These are phyloP conservation scores for Jamesozyma hellenica DNA, from an alignment of 805 yeast species.

Conservation along the genomic window DNA sequence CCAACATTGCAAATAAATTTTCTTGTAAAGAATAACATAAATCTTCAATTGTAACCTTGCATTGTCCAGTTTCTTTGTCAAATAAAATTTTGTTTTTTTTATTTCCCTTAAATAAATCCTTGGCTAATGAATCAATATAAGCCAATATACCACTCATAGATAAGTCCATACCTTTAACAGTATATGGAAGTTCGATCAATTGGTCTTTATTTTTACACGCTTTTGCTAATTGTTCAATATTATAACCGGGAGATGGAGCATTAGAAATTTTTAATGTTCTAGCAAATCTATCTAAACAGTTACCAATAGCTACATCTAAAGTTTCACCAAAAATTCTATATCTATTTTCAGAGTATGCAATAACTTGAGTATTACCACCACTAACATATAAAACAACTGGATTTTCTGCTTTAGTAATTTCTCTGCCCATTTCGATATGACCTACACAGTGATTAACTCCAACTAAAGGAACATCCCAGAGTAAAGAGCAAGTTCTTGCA, in stretches of 20 bases:
- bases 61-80: slow-evolving; percentile 33
- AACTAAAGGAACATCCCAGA: slow-evolving; percentile 77
- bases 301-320: slow-evolving; percentile 93
- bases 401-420: slow-evolving; percentile 93
- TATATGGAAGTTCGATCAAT: slow-evolving; percentile 76
- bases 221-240: slow-evolving; percentile 89
- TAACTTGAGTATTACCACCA: slow-evolving; percentile 97
- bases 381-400: slow-evolving; percentile 96
- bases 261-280: slow-evolving; percentile 80
- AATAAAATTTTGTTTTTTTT: slow-evolving; percentile 33
- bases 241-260: slow-evolving; percentile 95
- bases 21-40: slow-evolving; percentile 90
- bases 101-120: slow-evolving; percentile 45
- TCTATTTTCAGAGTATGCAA: slow-evolving; percentile 88
- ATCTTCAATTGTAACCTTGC: slow-evolving; percentile 66
- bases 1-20: slow-evolving; percentile 87
- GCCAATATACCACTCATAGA: slow-evolving; percentile 95
- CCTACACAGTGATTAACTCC: slow-evolving; percentile 98
- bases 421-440: slow-evolving; percentile 98
- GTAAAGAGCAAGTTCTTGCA: slow-evolving; percentile 71
- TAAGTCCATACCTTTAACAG: slow-evolving; percentile 97
- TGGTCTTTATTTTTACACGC: slow-evolving; percentile 37
- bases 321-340: slow-evolving; percentile 99
- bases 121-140: slow-evolving; percentile 69
- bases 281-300: slow-evolving; percentile 93